Evolutionary conservation across 352 stramenopile genomes (phyloP).

Genomic region (Globisporangium uncinulatum): DNA sequence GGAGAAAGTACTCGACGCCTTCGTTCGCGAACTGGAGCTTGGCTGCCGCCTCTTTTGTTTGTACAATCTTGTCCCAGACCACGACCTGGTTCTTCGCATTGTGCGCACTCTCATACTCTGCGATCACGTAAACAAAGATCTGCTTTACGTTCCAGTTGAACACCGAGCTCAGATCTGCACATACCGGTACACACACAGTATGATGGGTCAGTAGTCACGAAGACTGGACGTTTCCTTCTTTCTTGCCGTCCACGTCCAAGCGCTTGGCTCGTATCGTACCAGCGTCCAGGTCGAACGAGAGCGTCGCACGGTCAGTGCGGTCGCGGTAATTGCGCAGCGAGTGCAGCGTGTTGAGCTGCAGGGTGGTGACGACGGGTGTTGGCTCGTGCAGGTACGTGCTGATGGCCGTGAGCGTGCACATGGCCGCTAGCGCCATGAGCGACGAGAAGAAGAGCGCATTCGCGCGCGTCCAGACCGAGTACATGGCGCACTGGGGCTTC

Average conservation of each 20-base stretch:
- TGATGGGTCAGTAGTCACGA: neutral
- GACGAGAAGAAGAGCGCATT: constrained; percentile 83
- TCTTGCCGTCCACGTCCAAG: neutral
- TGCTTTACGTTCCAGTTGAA: constrained; percentile 92
- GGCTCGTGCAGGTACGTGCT: constrained; percentile 66
- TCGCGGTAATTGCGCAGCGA: constrained; percentile 83
- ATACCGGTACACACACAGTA: neutral
- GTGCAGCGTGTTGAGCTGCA: constrained; percentile 65
- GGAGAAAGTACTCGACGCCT: constrained; percentile 79
- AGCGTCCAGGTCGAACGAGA: constrained; percentile 79
- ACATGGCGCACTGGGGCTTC: constrained; percentile 30
- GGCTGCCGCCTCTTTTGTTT: constrained; percentile 42
- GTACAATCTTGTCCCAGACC: constrained; percentile 83
- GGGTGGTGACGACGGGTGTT: constrained; percentile 43
- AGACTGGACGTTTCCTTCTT: neutral
- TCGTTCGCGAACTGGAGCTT: constrained; percentile 53
- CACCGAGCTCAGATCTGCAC: constrained; percentile 68
- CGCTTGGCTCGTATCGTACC: constrained; percentile 21
- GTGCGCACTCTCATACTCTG: constrained; percentile 64
- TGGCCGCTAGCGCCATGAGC: constrained; percentile 64
- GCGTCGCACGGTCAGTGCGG: constrained; percentile 68
- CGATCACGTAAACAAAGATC: constrained; percentile 85
- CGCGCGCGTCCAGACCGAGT: constrained; percentile 82
- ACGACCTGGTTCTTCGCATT: constrained; percentile 79
- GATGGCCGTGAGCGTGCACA: constrained; percentile 69